A percentile compares a stretch with the other conserved stretches of the same genome.
These are phyloP conservation scores for Tuctoria greenei DNA, from an alignment of 176 grass and related monocot genomes.

Conservation along the genomic window DNA sequence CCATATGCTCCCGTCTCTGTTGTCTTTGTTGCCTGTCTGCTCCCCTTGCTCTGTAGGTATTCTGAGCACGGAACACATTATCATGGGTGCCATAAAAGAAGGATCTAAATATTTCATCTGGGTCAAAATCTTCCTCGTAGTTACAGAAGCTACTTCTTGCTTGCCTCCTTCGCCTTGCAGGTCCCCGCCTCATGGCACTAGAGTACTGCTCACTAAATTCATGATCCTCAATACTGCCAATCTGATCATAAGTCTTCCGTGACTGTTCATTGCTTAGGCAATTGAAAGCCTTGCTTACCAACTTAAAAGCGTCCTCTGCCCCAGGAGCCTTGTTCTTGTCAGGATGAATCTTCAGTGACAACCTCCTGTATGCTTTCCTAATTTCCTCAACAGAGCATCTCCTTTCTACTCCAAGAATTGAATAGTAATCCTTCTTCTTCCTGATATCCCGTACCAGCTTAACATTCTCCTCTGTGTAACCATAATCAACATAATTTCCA, in stretches of 20 bases:
- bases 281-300: slow-evolving; percentile 83
- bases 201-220: slow-evolving; percentile 57
- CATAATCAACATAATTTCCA: slow-evolving; percentile 39
- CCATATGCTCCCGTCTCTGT: slow-evolving; percentile 47
- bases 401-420: slow-evolving; percentile 78
- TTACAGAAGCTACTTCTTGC: slow-evolving; percentile 58
- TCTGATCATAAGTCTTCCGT: slow-evolving; percentile 69
- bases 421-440: slow-evolving; percentile 85
- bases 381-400: slow-evolving; percentile 73
- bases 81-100: slow-evolving; percentile 76
- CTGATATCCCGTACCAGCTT: slow-evolving; percentile 62
- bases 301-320: slow-evolving; percentile 91
- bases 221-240: slow-evolving; percentile 52
- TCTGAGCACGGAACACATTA: slow-evolving; percentile 43
- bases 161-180: slow-evolving; percentile 47
- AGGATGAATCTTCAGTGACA: slow-evolving; percentile 90
- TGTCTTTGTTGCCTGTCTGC: slow-evolving; percentile 38
- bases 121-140: slow-evolving; percentile 66
- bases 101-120: slow-evolving; percentile 82
- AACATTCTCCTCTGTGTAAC: slow-evolving; percentile 68
- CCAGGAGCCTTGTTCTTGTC: slow-evolving; percentile 94
- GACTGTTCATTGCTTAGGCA: slow-evolving; percentile 84
- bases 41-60: slow-evolving; percentile 53
- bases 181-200: slow-evolving; percentile 49
- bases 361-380: slow-evolving; percentile 77